These are phyloP conservation scores for Volvariella volvacea DNA, from an alignment of 1,284 basidiomycete species.

Conservation along the genomic window DNA sequence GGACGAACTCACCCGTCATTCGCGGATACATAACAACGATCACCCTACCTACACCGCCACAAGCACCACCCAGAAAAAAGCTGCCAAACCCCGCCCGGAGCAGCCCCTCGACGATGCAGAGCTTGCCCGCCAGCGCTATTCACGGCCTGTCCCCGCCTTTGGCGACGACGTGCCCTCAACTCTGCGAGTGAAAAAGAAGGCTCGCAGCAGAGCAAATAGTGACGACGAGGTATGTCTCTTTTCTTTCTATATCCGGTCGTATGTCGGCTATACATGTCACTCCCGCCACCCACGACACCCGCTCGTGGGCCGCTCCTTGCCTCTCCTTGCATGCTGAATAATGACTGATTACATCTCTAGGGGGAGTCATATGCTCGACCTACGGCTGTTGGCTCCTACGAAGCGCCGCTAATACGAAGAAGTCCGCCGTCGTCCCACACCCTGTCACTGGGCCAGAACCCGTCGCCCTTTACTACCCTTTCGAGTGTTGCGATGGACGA, in stretches of 20 bases:
- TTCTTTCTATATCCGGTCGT: slow-evolving; percentile 6
- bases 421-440: slow-evolving; percentile 18
- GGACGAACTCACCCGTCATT: slow-evolving; percentile 95
- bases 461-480: slow-evolving; percentile 65
- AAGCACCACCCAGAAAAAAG: slow-evolving; percentile 12
- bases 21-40: slow-evolving; percentile 82
- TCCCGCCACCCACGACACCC: background rate
- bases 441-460: slow-evolving; percentile 17
- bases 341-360: slow-evolving; percentile 26
- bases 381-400: slow-evolving; percentile 46
- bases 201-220: slow-evolving; percentile 67
- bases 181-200: slow-evolving; percentile 62
- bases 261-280: slow-evolving; percentile 2
- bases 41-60: slow-evolving; percentile 14
- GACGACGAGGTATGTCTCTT: slow-evolving; percentile 62
- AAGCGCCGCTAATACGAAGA: slow-evolving; percentile 36
- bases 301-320: slow-evolving; percentile 10
- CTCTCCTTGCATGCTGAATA: slow-evolving; percentile 4
- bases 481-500: slow-evolving; percentile 83
- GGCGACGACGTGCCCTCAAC: background rate
- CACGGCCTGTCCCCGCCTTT: background rate
- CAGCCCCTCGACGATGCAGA: slow-evolving; percentile 10
- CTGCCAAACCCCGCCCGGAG: slow-evolving; percentile 11
- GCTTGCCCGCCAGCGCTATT: background rate
- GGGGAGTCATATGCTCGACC: slow-evolving; percentile 65